These are phyloP conservation scores for Tolypocladium pustulatum DNA, from an alignment of 2,329 filamentous ascomycete genomes.

Conservation along the genomic window DNA sequence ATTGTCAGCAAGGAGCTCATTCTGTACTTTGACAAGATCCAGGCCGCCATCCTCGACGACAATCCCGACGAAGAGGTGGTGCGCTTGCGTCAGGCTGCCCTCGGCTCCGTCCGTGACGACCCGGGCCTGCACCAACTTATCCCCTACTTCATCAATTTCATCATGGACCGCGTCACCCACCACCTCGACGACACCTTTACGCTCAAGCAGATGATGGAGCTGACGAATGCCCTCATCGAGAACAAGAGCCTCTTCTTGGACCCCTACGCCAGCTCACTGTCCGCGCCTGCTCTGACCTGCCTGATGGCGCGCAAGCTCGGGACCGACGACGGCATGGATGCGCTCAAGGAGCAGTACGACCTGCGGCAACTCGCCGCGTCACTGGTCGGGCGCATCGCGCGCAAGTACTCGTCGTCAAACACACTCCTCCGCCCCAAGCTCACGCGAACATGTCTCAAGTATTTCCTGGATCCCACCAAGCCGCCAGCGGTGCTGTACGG, in stretches of 20 bases:
- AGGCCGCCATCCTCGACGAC: conserved; percentile 78
- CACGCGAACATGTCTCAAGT: conserved; percentile 85
- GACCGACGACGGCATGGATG: conserved; percentile 38
- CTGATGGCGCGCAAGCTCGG: conserved; percentile 71
- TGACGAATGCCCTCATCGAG: conserved; percentile 72
- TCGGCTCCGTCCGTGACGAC: conserved; percentile 78
- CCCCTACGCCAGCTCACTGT: conserved; percentile 53
- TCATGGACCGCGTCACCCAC: conserved; percentile 92
- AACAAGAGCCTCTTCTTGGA: conserved; percentile 69
- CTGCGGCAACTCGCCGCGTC: conserved; percentile 78
- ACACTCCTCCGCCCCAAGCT: conserved; percentile 78
- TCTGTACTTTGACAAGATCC: conserved; percentile 94
- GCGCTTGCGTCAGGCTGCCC: conserved; percentile 67
- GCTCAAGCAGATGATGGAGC: conserved; percentile 83
- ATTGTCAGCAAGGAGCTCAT: conserved; percentile 92
- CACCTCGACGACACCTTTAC: conserved; percentile 83
- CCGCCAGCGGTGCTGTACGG: conserved; percentile 81
- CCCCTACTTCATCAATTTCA: conserved; percentile 93
- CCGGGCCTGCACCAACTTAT: conserved; percentile 91
- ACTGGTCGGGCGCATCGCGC: conserved; percentile 67
- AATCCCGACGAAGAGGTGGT: conserved; percentile 67
- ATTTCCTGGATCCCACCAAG: conserved; percentile 79
- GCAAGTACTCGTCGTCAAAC: conserved; percentile 72
- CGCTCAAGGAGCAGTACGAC: conserved; percentile 56
- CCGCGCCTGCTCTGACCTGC: conserved; percentile 85